Conservation (phyloP, 176 grass and related monocot genomes). For the Panicum miliaceum region DNA sequence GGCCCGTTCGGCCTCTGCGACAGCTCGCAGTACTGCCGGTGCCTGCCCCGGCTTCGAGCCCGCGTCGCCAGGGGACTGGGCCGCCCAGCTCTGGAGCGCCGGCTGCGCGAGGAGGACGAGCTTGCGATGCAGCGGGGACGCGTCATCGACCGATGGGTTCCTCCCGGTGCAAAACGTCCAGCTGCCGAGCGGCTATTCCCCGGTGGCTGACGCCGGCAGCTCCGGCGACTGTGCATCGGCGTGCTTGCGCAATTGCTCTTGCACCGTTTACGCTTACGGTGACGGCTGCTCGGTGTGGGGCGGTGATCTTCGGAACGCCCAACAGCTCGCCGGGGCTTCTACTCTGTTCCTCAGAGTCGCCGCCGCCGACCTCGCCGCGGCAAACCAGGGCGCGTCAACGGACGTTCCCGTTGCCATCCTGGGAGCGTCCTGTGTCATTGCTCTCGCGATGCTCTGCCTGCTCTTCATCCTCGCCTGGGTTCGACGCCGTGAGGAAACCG, state of each 20-base stretch:
- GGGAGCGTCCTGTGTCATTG: not conserved
- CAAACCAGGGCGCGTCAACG: not conserved
- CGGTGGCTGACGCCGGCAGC: slow-evolving; percentile 6
- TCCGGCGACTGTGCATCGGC: slow-evolving; percentile 32
- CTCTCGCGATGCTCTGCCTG: slow-evolving; percentile 37
- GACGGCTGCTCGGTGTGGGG: slow-evolving; percentile 36
- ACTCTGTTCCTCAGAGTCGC: slow-evolving; percentile 45
- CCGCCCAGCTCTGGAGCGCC: slow-evolving; percentile 20
- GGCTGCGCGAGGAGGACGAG: slow-evolving; percentile 46
- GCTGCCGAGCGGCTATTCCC: slow-evolving; percentile 38
- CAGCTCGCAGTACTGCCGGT: slow-evolving; percentile 43
- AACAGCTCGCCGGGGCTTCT: slow-evolving; percentile 29
- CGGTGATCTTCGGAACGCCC: slow-evolving; percentile 28
- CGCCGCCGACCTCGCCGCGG: slow-evolving; percentile 21
- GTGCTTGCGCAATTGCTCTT: slow-evolving; percentile 61
- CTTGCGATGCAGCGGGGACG: slow-evolving; percentile 26
- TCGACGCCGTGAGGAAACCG: not conserved
- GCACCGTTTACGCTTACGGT: slow-evolving; percentile 41
- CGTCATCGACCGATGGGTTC: slow-evolving; percentile 44
- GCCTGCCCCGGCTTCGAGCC: slow-evolving; percentile 41
- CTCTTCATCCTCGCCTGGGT: not conserved
- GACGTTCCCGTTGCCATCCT: not conserved
- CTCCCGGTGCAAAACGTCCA: slow-evolving; percentile 38
- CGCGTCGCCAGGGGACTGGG: slow-evolving; percentile 36
- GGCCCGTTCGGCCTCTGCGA: slow-evolving; percentile 56